These are phyloP conservation scores for Pseudocercospora fuligena DNA, from an alignment of 2,329 filamentous ascomycete genomes.

Conservation along the genomic window DNA sequence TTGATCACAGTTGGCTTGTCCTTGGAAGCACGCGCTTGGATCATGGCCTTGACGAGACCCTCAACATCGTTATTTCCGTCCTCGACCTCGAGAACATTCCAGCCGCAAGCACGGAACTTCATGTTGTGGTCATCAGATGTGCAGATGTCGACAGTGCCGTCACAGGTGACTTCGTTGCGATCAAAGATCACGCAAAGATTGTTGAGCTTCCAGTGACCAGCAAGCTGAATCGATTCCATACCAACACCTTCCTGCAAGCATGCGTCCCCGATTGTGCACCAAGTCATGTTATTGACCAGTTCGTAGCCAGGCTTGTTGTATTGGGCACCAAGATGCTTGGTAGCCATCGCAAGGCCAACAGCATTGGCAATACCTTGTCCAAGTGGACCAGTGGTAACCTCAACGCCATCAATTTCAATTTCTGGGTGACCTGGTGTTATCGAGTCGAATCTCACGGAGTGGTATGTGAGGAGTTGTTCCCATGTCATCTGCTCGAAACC, in stretches of 20 bases:
- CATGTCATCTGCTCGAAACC: constrained; percentile 62
- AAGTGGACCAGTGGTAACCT: constrained; percentile 64
- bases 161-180: constrained; percentile 65
- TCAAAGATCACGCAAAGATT: constrained; percentile 64
- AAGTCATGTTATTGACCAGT: constrained; percentile 58
- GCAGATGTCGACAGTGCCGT: constrained; percentile 58
- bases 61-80: constrained; percentile 60
- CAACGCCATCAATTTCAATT: constrained; percentile 62
- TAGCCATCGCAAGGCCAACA: constrained; percentile 64
- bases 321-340: constrained; percentile 59
- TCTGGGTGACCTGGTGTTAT: constrained; percentile 58
- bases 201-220: constrained; percentile 60
- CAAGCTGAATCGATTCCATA: constrained; percentile 62
- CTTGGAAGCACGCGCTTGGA: constrained; percentile 40
- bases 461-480: constrained; percentile 61
- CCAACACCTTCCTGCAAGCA: constrained; percentile 64
- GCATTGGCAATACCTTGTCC: constrained; percentile 65
- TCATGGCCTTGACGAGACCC: constrained; percentile 54
- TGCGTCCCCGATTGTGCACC: constrained; percentile 63
- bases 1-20: constrained; percentile 62
- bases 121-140: constrained; percentile 62
- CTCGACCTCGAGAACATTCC: constrained; percentile 60
- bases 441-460: constrained; percentile 54
- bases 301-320: constrained; percentile 58
- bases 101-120: constrained; percentile 62